Conservation (phyloP, 441 rosid species). For the Syzygium syzygioides region DNA sequence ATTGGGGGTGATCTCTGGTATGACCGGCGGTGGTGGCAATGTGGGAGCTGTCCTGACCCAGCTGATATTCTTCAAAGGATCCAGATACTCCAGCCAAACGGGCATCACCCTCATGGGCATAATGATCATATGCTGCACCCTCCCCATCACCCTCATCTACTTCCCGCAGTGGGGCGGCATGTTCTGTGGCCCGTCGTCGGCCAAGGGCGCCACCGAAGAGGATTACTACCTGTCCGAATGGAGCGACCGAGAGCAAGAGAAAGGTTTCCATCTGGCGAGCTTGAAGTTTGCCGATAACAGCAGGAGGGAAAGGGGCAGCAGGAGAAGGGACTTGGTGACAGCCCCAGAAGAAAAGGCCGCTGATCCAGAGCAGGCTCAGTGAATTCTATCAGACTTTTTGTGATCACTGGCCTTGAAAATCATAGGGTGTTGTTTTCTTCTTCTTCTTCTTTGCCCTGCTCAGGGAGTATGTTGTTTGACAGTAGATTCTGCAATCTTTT, state of each 20-base stretch:
- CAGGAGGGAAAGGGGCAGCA: conserved; percentile 61
- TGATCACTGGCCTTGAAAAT: too few relatives aligned
- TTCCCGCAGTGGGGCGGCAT: conserved; percentile 98
- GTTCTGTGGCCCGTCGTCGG: conserved; percentile 62
- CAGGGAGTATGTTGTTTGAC: background rate
- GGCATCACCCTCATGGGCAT: conserved; percentile 82
- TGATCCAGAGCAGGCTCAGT: background rate
- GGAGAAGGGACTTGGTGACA: conserved; percentile 7
- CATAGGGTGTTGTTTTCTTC: too few relatives aligned
- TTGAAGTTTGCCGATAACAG: conserved; percentile 69
- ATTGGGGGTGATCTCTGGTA: conserved; percentile 72
- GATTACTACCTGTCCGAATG: conserved; percentile 77
- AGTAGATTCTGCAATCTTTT: background rate
- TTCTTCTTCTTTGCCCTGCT: background rate
- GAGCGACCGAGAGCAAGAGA: conserved; percentile 43
- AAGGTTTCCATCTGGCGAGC: conserved; percentile 47
- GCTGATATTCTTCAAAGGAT: conserved; percentile 74
- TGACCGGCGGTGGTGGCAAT: conserved; percentile 90
- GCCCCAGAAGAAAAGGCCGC: background rate
- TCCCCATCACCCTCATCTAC: conserved; percentile 47
- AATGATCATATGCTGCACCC: conserved; percentile 64
- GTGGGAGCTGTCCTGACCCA: conserved; percentile 86
- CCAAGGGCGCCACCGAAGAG: conserved; percentile 45
- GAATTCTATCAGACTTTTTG: background rate
- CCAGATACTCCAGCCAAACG: conserved; percentile 62